A percentile compares a stretch with the other conserved stretches of the same genome.
Conservation (phyloP, 2,329 filamentous ascomycete species). For the Phyllosticta citribraziliensis region DNA sequence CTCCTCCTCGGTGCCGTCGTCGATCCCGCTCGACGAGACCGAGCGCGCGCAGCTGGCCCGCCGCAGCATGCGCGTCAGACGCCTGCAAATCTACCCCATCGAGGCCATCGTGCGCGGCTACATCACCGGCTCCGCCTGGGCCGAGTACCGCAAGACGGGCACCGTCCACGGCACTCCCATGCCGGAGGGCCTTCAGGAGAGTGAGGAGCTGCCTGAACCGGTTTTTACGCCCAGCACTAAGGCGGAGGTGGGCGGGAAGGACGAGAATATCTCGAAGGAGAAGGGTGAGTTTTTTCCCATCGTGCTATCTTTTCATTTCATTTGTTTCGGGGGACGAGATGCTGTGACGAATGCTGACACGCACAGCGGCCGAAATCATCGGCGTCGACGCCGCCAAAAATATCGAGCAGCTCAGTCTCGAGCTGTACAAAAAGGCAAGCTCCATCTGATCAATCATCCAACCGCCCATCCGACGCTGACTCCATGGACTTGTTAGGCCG, state of each 20-base stretch:
- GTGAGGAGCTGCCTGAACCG: slow-evolving; percentile 56
- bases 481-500: too few species aligned
- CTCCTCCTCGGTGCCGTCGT: slow-evolving; percentile 44
- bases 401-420: slow-evolving; percentile 55
- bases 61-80: slow-evolving; percentile 69
- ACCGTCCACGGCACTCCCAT: slow-evolving; percentile 72
- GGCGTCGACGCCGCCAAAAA: slow-evolving; percentile 53
- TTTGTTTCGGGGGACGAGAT: too few species aligned
- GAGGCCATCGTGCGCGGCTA: slow-evolving; percentile 86
- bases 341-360: not conserved
- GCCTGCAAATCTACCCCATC: slow-evolving; percentile 64
- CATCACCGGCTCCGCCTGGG: slow-evolving; percentile 77
- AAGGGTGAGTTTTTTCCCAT: slow-evolving; percentile 8
- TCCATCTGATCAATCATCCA: not conserved
- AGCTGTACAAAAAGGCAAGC: slow-evolving; percentile 48
- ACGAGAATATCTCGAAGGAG: slow-evolving; percentile 64
- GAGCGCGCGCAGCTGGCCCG: slow-evolving; percentile 41
- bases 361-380: slow-evolving; percentile 47
- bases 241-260: slow-evolving; percentile 65
- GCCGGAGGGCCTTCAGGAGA: slow-evolving; percentile 59
- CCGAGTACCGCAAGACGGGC: slow-evolving; percentile 61
- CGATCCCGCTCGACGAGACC: slow-evolving; percentile 10
- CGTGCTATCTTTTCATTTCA: not conserved
- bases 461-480: not conserved
- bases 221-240: slow-evolving; percentile 81